These are phyloP conservation scores for Tolypocladium inflatum DNA, from an alignment of 2,329 filamentous ascomycete species.

Conservation along the genomic window DNA sequence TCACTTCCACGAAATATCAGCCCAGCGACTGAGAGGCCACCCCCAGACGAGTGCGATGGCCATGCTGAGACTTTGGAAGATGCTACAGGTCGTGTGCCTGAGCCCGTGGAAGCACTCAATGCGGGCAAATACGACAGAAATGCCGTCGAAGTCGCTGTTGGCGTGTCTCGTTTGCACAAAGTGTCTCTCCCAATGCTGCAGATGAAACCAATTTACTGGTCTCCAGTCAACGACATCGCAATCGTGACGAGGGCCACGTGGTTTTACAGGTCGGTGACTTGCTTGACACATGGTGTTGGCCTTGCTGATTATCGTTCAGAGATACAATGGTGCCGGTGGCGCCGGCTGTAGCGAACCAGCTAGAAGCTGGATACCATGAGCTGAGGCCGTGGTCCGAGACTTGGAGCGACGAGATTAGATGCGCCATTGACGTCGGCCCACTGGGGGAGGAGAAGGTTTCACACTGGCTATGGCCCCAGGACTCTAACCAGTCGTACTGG, in stretches of 20 bases:
- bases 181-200: conserved; percentile 73
- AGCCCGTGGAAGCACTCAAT: background rate
- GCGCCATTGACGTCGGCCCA: conserved; percentile 82
- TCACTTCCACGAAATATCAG: conserved; percentile 1
- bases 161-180: conserved; percentile 80
- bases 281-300: background rate
- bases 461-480: conserved; percentile 70
- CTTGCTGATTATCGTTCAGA: conserved; percentile 15
- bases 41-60: background rate
- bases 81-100: background rate
- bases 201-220: conserved; percentile 99
- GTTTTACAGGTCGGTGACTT: conserved; percentile 65
- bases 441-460: conserved; percentile 86
- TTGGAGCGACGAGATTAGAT: conserved; percentile 84
- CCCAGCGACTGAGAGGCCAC: background rate
- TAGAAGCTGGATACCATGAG: conserved; percentile 85
- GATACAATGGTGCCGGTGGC: conserved; percentile 91
- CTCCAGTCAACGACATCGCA: conserved; percentile 80
- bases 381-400: conserved; percentile 83
- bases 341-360: conserved; percentile 74
- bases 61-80: background rate
- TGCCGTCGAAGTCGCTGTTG: conserved; percentile 63
- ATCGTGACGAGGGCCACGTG: conserved; percentile 80
- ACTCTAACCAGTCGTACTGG: conserved; percentile 16
- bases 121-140: conserved; percentile 10